Evolutionary conservation across 331 rosid genomes (phyloP).

Genomic region (Quercus tomentella): DNA sequence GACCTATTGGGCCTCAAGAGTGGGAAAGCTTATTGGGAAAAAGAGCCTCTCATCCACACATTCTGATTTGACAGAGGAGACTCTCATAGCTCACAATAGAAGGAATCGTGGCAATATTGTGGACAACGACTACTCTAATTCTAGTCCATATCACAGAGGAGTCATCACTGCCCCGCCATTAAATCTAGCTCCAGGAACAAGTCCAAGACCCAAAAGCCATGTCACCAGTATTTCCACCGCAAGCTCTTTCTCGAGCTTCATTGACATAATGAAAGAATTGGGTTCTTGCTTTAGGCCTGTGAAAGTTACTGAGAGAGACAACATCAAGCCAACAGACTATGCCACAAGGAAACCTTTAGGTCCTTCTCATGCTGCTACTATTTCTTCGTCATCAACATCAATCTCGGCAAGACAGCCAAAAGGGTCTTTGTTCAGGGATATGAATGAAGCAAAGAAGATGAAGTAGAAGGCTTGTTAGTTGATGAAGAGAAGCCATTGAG

Average conservation of each 20-base stretch:
- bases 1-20: neutral
- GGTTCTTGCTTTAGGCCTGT: neutral
- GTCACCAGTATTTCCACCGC: neutral
- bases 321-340: neutral
- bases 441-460: neutral
- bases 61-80: slow-evolving; percentile 16
- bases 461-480: neutral
- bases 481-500: slow-evolving; percentile 51
- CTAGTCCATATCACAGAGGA: slow-evolving; percentile 34
- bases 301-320: neutral
- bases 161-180: slow-evolving; percentile 11
- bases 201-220: neutral
- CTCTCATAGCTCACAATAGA: slow-evolving; percentile 10
- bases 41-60: neutral
- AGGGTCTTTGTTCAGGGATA: neutral
- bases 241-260: slow-evolving; percentile 8
- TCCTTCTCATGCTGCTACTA: too few relatives aligned
- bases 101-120: neutral
- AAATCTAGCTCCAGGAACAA: neutral
- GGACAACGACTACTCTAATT: neutral
- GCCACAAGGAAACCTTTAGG: neutral
- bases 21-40: neutral
- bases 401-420: neutral
- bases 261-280: slow-evolving; percentile 11
- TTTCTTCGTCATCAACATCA: too few relatives aligned